A percentile compares a stretch with the other conserved stretches of the same genome.
Conservation (phyloP, 2,329 filamentous ascomycete species). For the Aotearoamyces nothofagi region DNA sequence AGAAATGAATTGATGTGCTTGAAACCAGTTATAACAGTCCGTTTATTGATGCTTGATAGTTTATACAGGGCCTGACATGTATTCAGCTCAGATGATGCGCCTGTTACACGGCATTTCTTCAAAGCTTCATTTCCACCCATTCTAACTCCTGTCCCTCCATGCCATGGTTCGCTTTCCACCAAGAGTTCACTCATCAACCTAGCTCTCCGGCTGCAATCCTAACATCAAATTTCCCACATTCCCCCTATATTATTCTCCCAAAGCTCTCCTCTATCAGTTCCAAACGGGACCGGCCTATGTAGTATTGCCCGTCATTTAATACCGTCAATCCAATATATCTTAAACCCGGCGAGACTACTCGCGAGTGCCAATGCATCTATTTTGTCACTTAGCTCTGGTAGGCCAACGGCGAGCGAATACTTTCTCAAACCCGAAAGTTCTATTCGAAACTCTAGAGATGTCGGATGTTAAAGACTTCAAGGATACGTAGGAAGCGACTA, state of each 20-base stretch:
- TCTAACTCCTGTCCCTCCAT: constrained; percentile 58
- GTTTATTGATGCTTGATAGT: constrained; percentile 29
- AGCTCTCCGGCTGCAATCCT: not conserved
- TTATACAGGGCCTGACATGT: constrained; percentile 38
- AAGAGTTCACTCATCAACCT: not conserved
- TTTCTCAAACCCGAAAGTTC: constrained; percentile 21
- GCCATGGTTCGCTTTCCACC: constrained; percentile 72
- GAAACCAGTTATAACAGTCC: no score
- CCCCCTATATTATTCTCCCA: constrained; percentile 23
- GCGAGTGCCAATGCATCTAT: constrained; percentile 30
- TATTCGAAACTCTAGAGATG: not conserved
- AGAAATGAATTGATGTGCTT: no score
- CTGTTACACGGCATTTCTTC: constrained; percentile 46
- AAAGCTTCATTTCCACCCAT: constrained; percentile 35
- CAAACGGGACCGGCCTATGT: constrained; percentile 26
- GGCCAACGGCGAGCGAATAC: constrained; percentile 29
- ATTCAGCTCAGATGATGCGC: constrained; percentile 44
- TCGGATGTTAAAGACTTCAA: no score
- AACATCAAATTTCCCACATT: constrained; percentile 18
- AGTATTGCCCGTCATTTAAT: constrained; percentile 23
- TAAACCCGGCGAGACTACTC: constrained; percentile 25
- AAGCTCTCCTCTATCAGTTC: constrained; percentile 8
- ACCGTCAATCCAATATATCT: constrained; percentile 28
- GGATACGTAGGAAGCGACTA: no score
- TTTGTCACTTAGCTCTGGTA: constrained; percentile 31